Evolutionary conservation across 257 asterid species (phyloP).

Genomic region (Anisodus tanguticus): DNA sequence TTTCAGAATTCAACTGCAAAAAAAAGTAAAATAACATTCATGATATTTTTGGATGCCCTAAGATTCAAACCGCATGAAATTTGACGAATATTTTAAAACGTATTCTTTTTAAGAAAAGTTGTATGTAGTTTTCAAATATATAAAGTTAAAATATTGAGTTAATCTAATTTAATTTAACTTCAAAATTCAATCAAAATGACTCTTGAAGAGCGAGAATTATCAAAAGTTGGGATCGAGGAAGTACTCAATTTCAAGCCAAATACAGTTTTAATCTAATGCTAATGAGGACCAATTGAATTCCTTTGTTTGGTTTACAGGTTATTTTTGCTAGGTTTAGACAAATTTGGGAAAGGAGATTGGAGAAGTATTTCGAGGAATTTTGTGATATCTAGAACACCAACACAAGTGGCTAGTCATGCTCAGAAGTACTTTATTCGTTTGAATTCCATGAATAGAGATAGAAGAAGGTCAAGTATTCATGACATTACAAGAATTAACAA

Average conservation of each 20-base stretch:
- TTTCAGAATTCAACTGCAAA: too few species aligned
- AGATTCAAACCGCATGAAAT: too few species aligned
- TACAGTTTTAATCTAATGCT: neutral
- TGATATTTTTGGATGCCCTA: too few species aligned
- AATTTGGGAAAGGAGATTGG: slow-evolving; percentile 98
- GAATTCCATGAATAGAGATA: slow-evolving; percentile 85
- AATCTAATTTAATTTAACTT: too few species aligned
- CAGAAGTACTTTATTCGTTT: slow-evolving; percentile 91
- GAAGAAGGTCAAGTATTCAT: slow-evolving; percentile 92
- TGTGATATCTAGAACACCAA: slow-evolving; percentile 85
- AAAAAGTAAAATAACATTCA: too few species aligned
- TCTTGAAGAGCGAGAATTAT: too few species aligned
- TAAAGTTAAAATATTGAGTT: too few species aligned
- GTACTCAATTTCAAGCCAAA: neutral
- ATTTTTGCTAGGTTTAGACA: slow-evolving; percentile 84
- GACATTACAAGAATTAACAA: slow-evolving; percentile 77
- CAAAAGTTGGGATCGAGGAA: too few species aligned
- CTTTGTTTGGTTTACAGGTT: slow-evolving; percentile 49
- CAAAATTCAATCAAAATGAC: too few species aligned
- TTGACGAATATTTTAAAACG: too few species aligned
- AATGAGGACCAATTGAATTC: neutral
- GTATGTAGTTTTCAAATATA: too few species aligned
- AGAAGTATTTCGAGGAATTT: slow-evolving; percentile 95
- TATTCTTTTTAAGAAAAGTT: too few species aligned
- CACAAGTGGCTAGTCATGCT: slow-evolving; percentile 97